These are phyloP conservation scores for Pythium phragmitis DNA, from an alignment of 352 stramenopile genomes.

Conservation along the genomic window DNA sequence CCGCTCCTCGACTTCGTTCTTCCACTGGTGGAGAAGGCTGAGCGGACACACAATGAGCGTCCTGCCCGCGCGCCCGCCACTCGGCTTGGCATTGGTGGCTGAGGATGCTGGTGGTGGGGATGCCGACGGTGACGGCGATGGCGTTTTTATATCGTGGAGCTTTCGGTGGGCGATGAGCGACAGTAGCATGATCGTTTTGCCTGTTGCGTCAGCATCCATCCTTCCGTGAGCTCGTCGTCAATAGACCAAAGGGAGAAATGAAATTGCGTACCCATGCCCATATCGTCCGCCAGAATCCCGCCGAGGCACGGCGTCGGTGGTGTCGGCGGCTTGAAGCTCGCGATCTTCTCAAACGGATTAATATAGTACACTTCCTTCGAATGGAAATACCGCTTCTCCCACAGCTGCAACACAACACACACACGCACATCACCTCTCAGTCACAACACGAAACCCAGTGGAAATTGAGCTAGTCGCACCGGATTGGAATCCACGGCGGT, in stretches of 20 bases:
- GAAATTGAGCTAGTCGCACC: background rate
- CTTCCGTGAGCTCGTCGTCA: background rate
- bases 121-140: background rate
- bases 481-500: slow-evolving; percentile 15
- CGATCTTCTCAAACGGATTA: slow-evolving; percentile 81
- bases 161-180: slow-evolving; percentile 66
- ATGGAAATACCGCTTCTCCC: slow-evolving; percentile 60
- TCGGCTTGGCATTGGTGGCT: background rate
- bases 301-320: slow-evolving; percentile 62
- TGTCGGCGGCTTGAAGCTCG: slow-evolving; percentile 54
- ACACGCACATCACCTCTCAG: background rate
- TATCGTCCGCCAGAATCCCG: slow-evolving; percentile 90
- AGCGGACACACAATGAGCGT: slow-evolving; percentile 88
- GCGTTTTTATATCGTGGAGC: slow-evolving; percentile 20
- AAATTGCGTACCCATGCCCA: slow-evolving; percentile 73
- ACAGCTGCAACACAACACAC: slow-evolving; percentile 40
- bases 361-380: slow-evolving; percentile 65
- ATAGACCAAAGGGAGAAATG: background rate
- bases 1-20: slow-evolving; percentile 74
- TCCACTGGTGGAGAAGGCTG: slow-evolving; percentile 89
- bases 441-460: background rate
- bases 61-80: slow-evolving; percentile 23
- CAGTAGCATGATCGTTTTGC: slow-evolving; percentile 84
- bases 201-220: background rate
- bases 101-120: background rate